A percentile compares a stretch with the other conserved stretches of the same genome.
Evolutionary conservation across 108 stramenopile species (phyloP).

Genomic region (Cylindrotheca closterium): DNA sequence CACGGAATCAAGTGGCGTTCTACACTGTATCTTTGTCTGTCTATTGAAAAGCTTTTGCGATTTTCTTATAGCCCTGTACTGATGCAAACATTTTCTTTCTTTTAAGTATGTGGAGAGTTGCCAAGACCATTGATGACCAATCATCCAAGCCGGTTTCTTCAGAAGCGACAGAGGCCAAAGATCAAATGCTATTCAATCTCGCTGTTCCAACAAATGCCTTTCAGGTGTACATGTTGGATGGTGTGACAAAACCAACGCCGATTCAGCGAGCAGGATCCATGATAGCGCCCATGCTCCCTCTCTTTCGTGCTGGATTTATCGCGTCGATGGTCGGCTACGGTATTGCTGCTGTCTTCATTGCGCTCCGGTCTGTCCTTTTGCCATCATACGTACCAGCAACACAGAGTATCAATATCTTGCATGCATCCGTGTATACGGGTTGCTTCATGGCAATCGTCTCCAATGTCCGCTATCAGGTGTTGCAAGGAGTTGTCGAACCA

Average conservation of each 20-base stretch:
- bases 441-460: constrained; percentile 71
- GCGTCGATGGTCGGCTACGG: constrained; percentile 77
- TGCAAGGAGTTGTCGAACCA: constrained; percentile 81
- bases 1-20: constrained; percentile 31
- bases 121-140: constrained; percentile 27
- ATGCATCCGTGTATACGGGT: constrained; percentile 72
- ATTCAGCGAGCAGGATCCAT: constrained; percentile 50
- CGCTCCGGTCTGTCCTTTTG: constrained; percentile 41
- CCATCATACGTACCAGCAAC: constrained; percentile 52
- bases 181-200: constrained; percentile 25
- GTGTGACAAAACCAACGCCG: constrained; percentile 44
- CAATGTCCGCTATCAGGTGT: constrained; percentile 78
- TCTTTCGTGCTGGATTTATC: constrained; percentile 71
- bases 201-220: constrained; percentile 81
- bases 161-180: constrained; percentile 18
- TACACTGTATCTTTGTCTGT: constrained; percentile 35
- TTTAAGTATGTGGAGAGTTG: constrained; percentile 74
- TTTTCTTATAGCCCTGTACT: constrained; percentile 24
- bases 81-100: constrained; percentile 25
- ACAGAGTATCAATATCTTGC: constrained; percentile 47
- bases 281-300: constrained; percentile 54
- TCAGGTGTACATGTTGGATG: constrained; percentile 60
- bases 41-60: constrained; percentile 14
- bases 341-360: constrained; percentile 42
- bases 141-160: neutral